Percentiles rank a stretch among this genome's conserved stretches.
phyloP scores from a whole-genome alignment of 805 yeast genomes.

The Teunomyces gatunensis region DNA sequence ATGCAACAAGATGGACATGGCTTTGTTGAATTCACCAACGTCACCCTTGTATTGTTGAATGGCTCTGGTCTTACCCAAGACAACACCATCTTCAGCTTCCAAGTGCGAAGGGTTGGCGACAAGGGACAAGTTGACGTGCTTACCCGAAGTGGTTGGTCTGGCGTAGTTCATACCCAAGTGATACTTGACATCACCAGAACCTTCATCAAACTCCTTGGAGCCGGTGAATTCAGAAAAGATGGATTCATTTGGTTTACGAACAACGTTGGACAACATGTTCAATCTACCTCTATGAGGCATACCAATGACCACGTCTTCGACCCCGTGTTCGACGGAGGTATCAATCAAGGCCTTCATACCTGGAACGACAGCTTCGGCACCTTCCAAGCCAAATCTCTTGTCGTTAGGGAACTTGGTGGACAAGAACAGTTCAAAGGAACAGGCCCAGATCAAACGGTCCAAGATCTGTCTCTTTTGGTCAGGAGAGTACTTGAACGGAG shows the following conservation, averaged over 20 bases:
- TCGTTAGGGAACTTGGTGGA: slow-evolving; percentile 97
- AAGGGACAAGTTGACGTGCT: slow-evolving; percentile 87
- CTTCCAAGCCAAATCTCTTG: slow-evolving; percentile 98
- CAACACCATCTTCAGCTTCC: slow-evolving; percentile 99
- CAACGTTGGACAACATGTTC: slow-evolving; percentile 96
- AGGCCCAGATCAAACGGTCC: slow-evolving; percentile 95
- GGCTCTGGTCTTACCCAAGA: slow-evolving; percentile 96
- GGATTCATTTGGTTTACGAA: slow-evolving; percentile 97
- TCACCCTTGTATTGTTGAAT: slow-evolving; percentile 89
- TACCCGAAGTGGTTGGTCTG: slow-evolving; percentile 98
- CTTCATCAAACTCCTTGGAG: slow-evolving; percentile 85
- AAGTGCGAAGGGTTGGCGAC: slow-evolving; percentile 99
- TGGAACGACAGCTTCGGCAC: slow-evolving; percentile 95
- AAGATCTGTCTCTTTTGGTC: slow-evolving; percentile 95
- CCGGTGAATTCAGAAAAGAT: slow-evolving; percentile 96
- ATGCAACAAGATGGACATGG: slow-evolving; percentile 88
- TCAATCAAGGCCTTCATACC: slow-evolving; percentile 97
- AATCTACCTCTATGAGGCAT: slow-evolving; percentile 99
- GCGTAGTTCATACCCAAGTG: slow-evolving; percentile 99
- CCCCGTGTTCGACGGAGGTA: slow-evolving; percentile 86
- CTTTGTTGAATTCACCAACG: slow-evolving; percentile 77
- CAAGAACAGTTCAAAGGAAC: slow-evolving; percentile 88
- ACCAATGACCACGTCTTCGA: slow-evolving; percentile 95
- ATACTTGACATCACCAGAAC: slow-evolving; percentile 98
- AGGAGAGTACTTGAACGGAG: slow-evolving; percentile 73